Percentiles rank a stretch among this genome's conserved stretches.
Conservation (phyloP, 495 filamentous ascomycete genomes). For the Halenospora varia region DNA sequence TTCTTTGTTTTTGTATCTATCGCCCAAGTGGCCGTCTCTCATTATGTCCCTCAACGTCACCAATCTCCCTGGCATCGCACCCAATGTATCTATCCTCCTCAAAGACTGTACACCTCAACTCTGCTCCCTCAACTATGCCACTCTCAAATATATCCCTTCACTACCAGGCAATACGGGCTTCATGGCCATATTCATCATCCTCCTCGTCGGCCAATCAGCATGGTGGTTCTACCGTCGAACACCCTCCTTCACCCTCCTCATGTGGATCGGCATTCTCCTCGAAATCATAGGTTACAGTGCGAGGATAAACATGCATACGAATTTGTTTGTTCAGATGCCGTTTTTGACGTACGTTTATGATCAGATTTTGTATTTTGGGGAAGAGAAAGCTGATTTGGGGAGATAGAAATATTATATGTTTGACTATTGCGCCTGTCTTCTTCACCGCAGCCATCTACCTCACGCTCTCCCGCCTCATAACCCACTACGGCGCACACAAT, state of each 20-base stretch:
- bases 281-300: slow-evolving; percentile 38
- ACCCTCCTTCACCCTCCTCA: slow-evolving; percentile 32
- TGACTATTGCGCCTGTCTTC: slow-evolving; percentile 64
- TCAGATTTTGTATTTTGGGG: too few relatives aligned
- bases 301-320: slow-evolving; percentile 32
- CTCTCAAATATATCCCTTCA: slow-evolving; percentile 20
- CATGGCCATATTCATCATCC: slow-evolving; percentile 19
- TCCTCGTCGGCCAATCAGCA: slow-evolving; percentile 17
- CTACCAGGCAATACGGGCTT: slow-evolving; percentile 21
- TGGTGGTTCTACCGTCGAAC: slow-evolving; percentile 5
- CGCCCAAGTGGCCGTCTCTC: neutral
- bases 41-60: slow-evolving; percentile 5
- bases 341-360: slow-evolving; percentile 29
- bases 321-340: slow-evolving; percentile 30
- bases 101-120: slow-evolving; percentile 8
- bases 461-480: slow-evolving; percentile 54
- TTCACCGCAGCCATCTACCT: slow-evolving; percentile 61
- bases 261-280: slow-evolving; percentile 32
- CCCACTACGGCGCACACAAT: slow-evolving; percentile 44
- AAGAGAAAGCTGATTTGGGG: too few relatives aligned
- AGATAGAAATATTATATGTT: slow-evolving; percentile 25
- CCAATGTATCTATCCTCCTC: slow-evolving; percentile 9
- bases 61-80: slow-evolving; percentile 3
- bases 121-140: slow-evolving; percentile 22
- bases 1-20: neutral